Evolutionary conservation across 495 filamentous ascomycete species (phyloP), one percentile per base, ranked within the genome.

Genomic region (Penicillium robsamsonii): DNA sequence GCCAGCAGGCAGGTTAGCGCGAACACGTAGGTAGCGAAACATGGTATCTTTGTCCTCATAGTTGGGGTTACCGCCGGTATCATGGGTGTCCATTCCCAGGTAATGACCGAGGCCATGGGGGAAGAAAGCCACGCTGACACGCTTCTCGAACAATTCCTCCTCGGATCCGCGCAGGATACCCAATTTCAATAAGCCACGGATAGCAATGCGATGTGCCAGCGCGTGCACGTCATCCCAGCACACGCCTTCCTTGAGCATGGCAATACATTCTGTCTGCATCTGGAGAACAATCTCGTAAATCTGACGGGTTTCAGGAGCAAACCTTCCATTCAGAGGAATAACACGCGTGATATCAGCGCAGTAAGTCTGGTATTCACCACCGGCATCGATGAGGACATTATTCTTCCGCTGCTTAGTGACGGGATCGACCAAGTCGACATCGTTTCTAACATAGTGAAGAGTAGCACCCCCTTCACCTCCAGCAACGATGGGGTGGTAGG

Each of bases 21-120:
- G 74, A n/a, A 96, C 87, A 46, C 94, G 80, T 41, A 99, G 73
- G 60, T 95, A 96, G 24, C 79, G 78, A 69, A 94, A 96, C 82
- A 97, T 87, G 41, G 83, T 69, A 70, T 99, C 92, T 59, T 77
- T 73, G 64, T 97, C 95, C 40, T 75, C 76, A 60, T 96, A 96
- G 68, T 96, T 89, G 2, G 91, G 81, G 67, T 94, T 84, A 18
- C 91, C 92, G 55, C 92, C 92, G 1, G 87, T 89, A 66, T 97
- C 92, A 73, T 97, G 92, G 7, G 91, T 96, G 70, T 97, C 92
- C 88, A 97, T 89, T 47, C 92, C 92, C 9, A 97, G 77, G 62
- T 95, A 93, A 68, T 97, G 91, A 0, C 92, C 92, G 5, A 97
- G 77, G 6, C 92, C 92, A 66, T 97, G 92, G 5, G 92, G 92